Evolutionary conservation across 108 stramenopile genomes (phyloP), one percentile per base, ranked within the genome.

Genomic region (Cyclotella cryptica): DNA sequence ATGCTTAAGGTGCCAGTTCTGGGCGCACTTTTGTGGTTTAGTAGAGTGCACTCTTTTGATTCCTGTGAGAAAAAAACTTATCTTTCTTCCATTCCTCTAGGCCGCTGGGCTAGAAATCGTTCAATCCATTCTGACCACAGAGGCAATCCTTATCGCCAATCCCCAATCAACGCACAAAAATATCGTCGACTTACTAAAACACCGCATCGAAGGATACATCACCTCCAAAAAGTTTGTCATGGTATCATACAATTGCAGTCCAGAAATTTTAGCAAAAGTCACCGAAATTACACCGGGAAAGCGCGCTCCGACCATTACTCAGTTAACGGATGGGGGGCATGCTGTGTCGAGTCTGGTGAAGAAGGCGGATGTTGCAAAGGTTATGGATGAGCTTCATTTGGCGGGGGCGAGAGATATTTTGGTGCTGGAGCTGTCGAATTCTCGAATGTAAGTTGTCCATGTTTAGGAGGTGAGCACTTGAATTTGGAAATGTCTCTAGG

Each of bases 81-180:
- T 35, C 35, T 2, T 5, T 6, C 35, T 35, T 35, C 6, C 6
- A 35, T 35, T 35, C 35, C 2, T 35, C 35, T 35, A 96, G 92
- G 98, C 98, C 60, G 98, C 97, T 69, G 97, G 97, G 15, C 82
- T 98, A 66, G 98, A 98, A 71, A 81, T 98, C 43, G 96, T 98
- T 59, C 89, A 86, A 19, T 93, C 95, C 19, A 87, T 99, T 57
- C 80, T 99, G 30, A 43, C 72, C 58, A 96, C 92, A 42, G 76
- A 87, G 74, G 70, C 83, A 24, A 58, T 84, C 35, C 78, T 96
- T 66, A 96, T 96, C 69, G 83, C 90, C 27, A 98, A 97, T 70
- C 96, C 96, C 59, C 74, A 88, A 41, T 86, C 95, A 21, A 81
- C 83, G n/a, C 97, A 98, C 84, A 63, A 81, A 63, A 92, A 92